Base-by-base conservation (phyloP, 306 rosid species). In the Casuarina equisetifolia region DNA sequence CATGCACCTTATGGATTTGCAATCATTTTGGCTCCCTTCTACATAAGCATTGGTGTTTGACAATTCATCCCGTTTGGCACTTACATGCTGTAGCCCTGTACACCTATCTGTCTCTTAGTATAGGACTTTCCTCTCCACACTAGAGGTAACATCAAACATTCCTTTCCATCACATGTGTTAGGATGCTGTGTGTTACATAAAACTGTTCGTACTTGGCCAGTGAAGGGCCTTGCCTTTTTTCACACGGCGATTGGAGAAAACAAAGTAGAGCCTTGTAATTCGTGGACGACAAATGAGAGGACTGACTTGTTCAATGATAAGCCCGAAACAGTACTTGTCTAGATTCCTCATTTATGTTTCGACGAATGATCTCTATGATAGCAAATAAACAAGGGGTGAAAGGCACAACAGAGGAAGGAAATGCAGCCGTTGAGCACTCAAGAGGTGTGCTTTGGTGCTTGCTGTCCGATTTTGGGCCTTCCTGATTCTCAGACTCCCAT, bases 381-480 rank as follows among this genome's bases (percentile, higher is more conserved):
- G 5, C 40, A n/a, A 36, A 36, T 32, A n/a, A 9, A 57, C 50
- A 15, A 51, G 20, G 44, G 61, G 73, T 36, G 20, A 4, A 48
- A 46, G 59, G 6, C 52, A 25, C n/a, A 19, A 38, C 19, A 45
- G 40, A 50, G n/a, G 20, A 5, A 52, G 71, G 82, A 87, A 53
- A 89, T 88, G 92, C 86, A 76, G 11, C 73, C 91, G 52, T 79
- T 85, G 80, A 80, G 87, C 48, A 46, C 76, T 48, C 70, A 81
- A 74, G 87, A 78, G 80, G 74, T 84, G 16, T 89, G 94, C 84
- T 84, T 90, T 63, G 82, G 73, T 68, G 94, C 85, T 61, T 92
- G 97, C 81, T 92, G 88, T 66, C 78, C 79, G 8, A 39, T 85
- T 75, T 85, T 78, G 39, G 52, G 79, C 48, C 85, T 88, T 42